These are phyloP conservation scores for Galerina sulciceps DNA, from an alignment of 768 basidiomycete species.

Conservation along the genomic window DNA sequence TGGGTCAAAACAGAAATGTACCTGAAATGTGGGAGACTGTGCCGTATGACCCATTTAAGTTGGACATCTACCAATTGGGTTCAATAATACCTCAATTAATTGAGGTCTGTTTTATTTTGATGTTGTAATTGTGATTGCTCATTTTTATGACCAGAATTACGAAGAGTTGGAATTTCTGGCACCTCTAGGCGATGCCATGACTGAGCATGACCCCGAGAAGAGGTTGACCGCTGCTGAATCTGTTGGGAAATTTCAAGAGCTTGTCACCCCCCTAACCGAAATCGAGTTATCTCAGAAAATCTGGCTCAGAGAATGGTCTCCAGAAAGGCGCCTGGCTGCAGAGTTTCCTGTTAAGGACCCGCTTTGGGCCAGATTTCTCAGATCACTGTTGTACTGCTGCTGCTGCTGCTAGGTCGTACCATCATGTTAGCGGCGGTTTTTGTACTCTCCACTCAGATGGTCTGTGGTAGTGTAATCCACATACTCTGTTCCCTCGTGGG, in stretches of 20 bases:
- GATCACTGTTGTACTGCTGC: too few species aligned
- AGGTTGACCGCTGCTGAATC: conserved; percentile 11
- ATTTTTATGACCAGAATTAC: not conserved
- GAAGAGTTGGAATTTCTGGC: not conserved
- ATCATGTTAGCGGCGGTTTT: too few species aligned
- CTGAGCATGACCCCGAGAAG: not conserved
- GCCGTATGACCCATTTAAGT: conserved; percentile 31
- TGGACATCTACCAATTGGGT: conserved; percentile 32
- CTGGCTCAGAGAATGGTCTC: not conserved
- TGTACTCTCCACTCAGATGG: too few species aligned
- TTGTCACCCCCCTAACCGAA: not conserved
- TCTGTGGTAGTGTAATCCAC: too few species aligned
- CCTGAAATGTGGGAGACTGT: conserved; percentile 26
- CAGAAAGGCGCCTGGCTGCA: too few species aligned
- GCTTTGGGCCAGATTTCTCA: not conserved
- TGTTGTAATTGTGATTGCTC: not conserved
- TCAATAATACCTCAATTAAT: conserved; percentile 7
- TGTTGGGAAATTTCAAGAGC: not conserved
- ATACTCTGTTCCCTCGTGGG: too few species aligned
- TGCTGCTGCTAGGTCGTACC: too few species aligned
- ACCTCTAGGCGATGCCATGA: conserved; percentile 7
- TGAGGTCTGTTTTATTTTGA: not conserved
- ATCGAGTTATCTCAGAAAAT: conserved; percentile 3
- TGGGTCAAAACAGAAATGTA: conserved; percentile 25
- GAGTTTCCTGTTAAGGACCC: not conserved